A percentile compares a stretch with the other conserved stretches of the same genome.
Conservation (phyloP, 2,329 filamentous ascomycete genomes). For the Colletotrichum tamarilloi region DNA sequence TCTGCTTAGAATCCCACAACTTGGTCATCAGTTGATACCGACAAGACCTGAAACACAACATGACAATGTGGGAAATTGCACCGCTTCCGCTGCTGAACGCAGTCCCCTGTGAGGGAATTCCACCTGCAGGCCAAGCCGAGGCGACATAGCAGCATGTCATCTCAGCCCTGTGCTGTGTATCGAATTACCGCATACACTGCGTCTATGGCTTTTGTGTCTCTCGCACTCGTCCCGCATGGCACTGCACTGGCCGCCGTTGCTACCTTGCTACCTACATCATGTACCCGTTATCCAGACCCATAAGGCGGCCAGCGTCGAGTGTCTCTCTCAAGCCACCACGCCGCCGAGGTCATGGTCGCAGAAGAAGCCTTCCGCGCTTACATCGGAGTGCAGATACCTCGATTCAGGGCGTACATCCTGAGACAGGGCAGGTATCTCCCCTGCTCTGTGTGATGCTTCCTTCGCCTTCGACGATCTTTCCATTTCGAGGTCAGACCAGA, state of each 20-base stretch:
- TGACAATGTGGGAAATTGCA: not conserved
- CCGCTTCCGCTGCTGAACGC: not conserved
- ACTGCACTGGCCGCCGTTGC: not conserved
- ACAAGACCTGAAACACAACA: not conserved
- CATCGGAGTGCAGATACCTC: not conserved
- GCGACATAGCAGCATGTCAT: not conserved
- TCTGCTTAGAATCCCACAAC: not conserved
- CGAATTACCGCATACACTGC: not conserved
- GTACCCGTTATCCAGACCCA: not conserved
- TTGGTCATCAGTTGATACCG: not conserved
- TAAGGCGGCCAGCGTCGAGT: not conserved
- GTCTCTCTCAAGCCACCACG: not conserved
- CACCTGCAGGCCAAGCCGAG: not conserved
- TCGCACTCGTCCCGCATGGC: not conserved
- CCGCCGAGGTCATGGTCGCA: not conserved
- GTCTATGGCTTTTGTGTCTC: not conserved
- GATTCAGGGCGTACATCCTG: not conserved
- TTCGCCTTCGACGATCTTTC: conserved; percentile 2
- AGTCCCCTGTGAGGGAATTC: not conserved
- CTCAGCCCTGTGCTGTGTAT: not conserved
- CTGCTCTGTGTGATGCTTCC: not conserved
- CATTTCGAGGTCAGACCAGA: not conserved
- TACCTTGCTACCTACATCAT: not conserved
- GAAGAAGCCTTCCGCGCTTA: not conserved
- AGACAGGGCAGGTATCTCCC: not conserved